phyloP scores from a whole-genome alignment of 2,329 filamentous ascomycete species.

The Penicillium palitans region DNA sequence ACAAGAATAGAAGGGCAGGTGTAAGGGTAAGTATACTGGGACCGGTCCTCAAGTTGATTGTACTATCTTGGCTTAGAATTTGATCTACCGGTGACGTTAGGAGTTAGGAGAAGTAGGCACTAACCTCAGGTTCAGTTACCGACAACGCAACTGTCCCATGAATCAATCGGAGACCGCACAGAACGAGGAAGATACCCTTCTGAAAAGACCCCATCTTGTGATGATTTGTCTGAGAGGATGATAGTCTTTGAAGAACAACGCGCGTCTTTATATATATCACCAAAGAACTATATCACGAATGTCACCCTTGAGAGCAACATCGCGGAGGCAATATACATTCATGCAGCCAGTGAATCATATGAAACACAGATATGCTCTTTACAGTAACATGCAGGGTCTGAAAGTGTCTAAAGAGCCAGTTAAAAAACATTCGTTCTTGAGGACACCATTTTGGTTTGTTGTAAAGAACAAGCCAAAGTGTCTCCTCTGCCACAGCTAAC shows the following conservation, averaged over 20 bases:
- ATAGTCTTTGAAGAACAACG: not conserved
- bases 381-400: not conserved
- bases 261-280: not conserved
- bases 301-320: not conserved
- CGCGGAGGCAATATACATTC: not conserved
- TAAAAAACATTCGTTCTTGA: not conserved
- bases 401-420: not conserved
- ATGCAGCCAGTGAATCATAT: conserved; percentile 3
- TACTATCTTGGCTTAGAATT: not conserved
- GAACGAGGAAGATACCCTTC: not conserved
- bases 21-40: not conserved
- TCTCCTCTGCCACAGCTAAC: not conserved
- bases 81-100: not conserved
- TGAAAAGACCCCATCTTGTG: not conserved
- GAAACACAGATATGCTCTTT: not conserved
- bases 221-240: not conserved
- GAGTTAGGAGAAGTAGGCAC: not conserved
- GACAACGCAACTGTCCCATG: not conserved
- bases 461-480: not conserved
- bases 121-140: not conserved
- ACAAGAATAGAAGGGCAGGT: conserved; percentile 3
- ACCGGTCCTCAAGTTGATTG: not conserved
- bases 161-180: not conserved
- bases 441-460: not conserved
- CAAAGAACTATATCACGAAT: not conserved